phyloP scores from a whole-genome alignment of 108 stramenopile genomes.

The Fragilaria crotonensis region DNA sequence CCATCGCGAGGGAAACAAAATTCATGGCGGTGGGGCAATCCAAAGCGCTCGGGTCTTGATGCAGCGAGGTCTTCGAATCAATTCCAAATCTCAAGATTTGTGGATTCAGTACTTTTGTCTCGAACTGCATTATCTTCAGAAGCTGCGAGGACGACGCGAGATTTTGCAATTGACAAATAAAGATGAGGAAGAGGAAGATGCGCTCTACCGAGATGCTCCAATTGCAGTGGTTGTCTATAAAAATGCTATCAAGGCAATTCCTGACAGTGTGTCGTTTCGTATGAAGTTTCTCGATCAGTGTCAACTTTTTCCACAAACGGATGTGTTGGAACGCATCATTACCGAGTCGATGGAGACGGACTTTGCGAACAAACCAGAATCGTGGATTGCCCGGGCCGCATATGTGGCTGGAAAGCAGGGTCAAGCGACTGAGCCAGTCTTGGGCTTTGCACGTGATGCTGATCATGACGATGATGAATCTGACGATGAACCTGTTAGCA shows the following conservation, averaged over 20 bases:
- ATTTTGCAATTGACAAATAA: conserved; percentile 31
- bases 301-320: conserved; percentile 57
- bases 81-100: conserved; percentile 47
- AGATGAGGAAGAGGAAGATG: conserved; percentile 12
- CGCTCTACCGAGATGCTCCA: conserved; percentile 18
- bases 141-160: conserved; percentile 52
- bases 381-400: conserved; percentile 72
- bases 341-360: conserved; percentile 45
- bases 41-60: conserved; percentile 73
- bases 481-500: conserved; percentile 1
- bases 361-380: conserved; percentile 55
- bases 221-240: conserved; percentile 49
- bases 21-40: conserved; percentile 36
- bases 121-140: conserved; percentile 80
- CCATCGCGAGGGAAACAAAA: conserved; percentile 9
- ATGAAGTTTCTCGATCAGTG: conserved; percentile 68
- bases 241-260: conserved; percentile 70
- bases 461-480: neutral
- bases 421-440: conserved; percentile 6
- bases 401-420: conserved; percentile 1
- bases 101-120: conserved; percentile 79
- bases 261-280: conserved; percentile 50
- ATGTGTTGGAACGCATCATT: conserved; percentile 38
- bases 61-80: conserved; percentile 76
- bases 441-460: conserved; percentile 14